These are phyloP conservation scores for Marchantia paleacea DNA, from an alignment of 225 moss, liverwort and hornwort genomes.

Conservation along the genomic window DNA sequence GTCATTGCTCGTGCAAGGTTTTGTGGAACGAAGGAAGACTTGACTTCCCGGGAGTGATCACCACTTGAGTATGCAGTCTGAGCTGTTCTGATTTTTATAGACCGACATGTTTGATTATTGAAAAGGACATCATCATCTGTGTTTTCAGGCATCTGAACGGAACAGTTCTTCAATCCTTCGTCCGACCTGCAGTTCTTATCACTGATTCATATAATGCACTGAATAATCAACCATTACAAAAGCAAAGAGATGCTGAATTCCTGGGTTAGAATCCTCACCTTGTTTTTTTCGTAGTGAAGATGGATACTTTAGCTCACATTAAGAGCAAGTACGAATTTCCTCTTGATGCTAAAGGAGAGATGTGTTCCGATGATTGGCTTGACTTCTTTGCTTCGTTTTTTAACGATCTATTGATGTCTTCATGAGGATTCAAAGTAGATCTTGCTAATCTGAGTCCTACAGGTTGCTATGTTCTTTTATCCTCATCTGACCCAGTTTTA, in stretches of 20 bases:
- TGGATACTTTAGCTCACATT: too few species aligned
- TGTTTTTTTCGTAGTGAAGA: not conserved
- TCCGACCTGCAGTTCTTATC: slow-evolving; percentile 91
- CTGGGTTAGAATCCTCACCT: slow-evolving; percentile 42
- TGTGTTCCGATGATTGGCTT: not conserved
- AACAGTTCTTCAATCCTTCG: slow-evolving; percentile 83
- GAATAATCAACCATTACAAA: slow-evolving; percentile 87
- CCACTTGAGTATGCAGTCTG: not conserved
- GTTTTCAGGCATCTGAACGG: slow-evolving; percentile 84
- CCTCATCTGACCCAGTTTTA: not conserved
- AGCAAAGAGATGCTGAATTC: slow-evolving; percentile 90
- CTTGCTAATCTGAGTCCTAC: not conserved
- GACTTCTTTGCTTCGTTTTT: not conserved
- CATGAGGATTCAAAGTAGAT: not conserved
- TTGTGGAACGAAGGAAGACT: too few species aligned
- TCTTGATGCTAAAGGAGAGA: not conserved
- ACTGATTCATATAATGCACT: slow-evolving; percentile 96
- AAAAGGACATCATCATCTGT: slow-evolving; percentile 4
- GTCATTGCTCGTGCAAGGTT: too few species aligned
- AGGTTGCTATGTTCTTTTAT: too few species aligned
- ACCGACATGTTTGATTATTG: not conserved
- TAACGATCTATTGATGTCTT: not conserved
- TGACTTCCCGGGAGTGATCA: not conserved
- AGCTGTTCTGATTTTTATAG: not conserved
- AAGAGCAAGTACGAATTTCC: not conserved